phyloP scores from a whole-genome alignment of 331 rosid species.

The Prunus yedoensis region DNA sequence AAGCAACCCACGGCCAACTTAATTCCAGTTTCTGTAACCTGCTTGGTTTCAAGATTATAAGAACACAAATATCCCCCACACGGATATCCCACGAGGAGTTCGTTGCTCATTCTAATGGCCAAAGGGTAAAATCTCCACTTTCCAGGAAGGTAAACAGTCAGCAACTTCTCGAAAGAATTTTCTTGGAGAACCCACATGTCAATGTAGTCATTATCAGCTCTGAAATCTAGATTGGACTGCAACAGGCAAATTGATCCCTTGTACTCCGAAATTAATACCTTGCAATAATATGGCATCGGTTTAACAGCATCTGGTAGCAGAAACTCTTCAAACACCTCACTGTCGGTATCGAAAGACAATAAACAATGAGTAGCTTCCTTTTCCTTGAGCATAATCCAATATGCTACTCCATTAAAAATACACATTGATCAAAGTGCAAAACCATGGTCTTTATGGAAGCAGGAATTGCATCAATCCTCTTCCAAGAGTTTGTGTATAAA shows the following conservation, averaged over 20 bases:
- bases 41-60: background rate
- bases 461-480: background rate
- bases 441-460: background rate
- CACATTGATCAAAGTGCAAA: background rate
- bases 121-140: background rate
- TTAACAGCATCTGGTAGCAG: background rate
- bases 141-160: background rate
- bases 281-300: background rate
- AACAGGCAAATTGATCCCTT: background rate
- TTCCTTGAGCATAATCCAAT: background rate
- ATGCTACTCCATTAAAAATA: background rate
- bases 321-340: background rate
- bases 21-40: background rate
- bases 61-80: background rate
- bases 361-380: background rate
- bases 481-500: slow-evolving; percentile 2
- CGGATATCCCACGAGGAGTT: background rate
- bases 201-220: background rate
- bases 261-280: background rate
- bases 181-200: slow-evolving; percentile 1
- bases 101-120: background rate
- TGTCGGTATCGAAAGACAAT: background rate
- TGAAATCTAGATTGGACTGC: background rate
- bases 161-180: background rate
- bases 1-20: background rate